phyloP scores from a whole-genome alignment of 768 basidiomycete genomes.

The Holtermannia corniformis region DNA sequence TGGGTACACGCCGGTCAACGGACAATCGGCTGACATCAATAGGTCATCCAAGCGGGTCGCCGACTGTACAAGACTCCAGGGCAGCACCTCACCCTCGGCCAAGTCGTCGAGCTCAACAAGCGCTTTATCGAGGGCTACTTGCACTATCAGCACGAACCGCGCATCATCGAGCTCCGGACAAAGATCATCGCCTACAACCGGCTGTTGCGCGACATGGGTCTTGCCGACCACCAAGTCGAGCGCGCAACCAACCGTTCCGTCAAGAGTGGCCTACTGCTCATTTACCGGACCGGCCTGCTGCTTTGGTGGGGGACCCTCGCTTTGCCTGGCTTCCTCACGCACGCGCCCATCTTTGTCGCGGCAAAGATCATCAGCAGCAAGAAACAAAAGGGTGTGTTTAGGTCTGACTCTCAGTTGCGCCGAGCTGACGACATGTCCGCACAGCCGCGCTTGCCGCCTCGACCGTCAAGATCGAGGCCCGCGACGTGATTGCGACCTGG shows the following conservation, averaged over 20 bases:
- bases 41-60: conserved; percentile 93
- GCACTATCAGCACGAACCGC: conserved; percentile 84
- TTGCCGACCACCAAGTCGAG: conserved; percentile 93
- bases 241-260: conserved; percentile 69
- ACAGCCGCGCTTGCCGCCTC: conserved; percentile 92
- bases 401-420: not conserved
- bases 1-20: conserved; percentile 39
- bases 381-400: conserved; percentile 69
- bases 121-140: conserved; percentile 87
- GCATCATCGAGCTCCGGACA: conserved; percentile 65
- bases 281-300: conserved; percentile 71
- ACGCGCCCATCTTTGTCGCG: conserved; percentile 84
- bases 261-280: conserved; percentile 70
- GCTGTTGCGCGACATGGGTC: conserved; percentile 71
- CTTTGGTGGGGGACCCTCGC: conserved; percentile 72
- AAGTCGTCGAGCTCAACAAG: conserved; percentile 89
- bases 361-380: conserved; percentile 76
- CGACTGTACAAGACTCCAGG: conserved; percentile 89
- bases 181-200: conserved; percentile 87
- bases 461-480: conserved; percentile 86
- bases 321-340: conserved; percentile 80
- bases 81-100: conserved; percentile 83
- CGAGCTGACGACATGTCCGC: not conserved
- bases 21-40: conserved; percentile 2
- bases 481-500: conserved; percentile 96